These are phyloP conservation scores for Mitragyna speciosa DNA, from an alignment of 257 asterid species.

Conservation along the genomic window DNA sequence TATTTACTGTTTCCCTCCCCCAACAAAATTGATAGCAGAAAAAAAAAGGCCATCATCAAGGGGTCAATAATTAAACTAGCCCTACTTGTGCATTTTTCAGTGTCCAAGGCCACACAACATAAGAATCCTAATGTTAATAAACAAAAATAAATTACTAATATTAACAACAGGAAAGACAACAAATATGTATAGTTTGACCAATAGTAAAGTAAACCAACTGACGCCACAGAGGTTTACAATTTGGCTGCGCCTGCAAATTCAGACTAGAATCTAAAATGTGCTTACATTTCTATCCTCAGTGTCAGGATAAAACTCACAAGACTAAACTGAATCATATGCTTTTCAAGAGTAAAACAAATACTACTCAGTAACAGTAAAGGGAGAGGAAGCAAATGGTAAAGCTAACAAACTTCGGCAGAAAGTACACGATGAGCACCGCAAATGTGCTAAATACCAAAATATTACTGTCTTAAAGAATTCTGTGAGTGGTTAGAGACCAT, in stretches of 20 bases:
- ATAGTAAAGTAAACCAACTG: background rate
- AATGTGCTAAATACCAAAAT: background rate
- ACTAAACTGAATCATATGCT: background rate
- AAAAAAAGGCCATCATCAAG: too few species aligned
- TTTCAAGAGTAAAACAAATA: background rate
- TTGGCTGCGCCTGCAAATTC: background rate
- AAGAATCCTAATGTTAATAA: too few species aligned
- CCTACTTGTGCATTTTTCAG: too few species aligned
- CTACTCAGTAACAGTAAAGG: background rate
- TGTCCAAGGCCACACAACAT: too few species aligned
- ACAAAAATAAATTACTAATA: too few species aligned
- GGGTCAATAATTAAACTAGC: too few species aligned
- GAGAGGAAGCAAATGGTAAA: too few species aligned
- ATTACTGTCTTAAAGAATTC: constrained; percentile 16
- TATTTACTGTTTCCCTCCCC: too few species aligned
- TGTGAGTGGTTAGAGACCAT: constrained; percentile 27
- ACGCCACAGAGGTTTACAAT: background rate
- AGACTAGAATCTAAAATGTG: background rate
- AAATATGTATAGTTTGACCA: too few species aligned
- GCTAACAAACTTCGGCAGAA: background rate
- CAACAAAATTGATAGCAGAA: too few species aligned
- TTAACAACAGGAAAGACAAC: too few species aligned
- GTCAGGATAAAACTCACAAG: background rate
- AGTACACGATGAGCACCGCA: background rate
- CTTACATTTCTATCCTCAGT: too few species aligned